Percentiles rank a stretch among this genome's conserved stretches.
Evolutionary conservation across 257 asterid genomes (phyloP).

Genomic region (Osmanthus fragrans): DNA sequence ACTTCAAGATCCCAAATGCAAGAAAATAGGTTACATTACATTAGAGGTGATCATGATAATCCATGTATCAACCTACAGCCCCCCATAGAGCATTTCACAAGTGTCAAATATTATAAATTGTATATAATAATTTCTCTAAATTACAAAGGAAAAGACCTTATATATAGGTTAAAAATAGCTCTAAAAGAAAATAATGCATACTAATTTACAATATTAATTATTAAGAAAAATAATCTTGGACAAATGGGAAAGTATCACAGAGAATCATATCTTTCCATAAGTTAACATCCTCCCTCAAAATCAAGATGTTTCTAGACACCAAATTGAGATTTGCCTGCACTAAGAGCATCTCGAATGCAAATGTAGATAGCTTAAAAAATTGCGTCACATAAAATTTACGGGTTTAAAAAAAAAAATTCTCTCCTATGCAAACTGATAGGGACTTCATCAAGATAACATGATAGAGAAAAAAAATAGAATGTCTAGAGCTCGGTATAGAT

Average conservation of each 20-base stretch:
- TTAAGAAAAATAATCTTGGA: neutral
- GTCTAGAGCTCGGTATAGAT: too few species aligned
- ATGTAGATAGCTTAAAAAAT: too few species aligned
- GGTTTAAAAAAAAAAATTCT: too few species aligned
- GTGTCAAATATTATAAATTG: neutral
- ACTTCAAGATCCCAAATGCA: slow-evolving; percentile 15
- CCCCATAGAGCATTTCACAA: neutral
- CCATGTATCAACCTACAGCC: neutral
- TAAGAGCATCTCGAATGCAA: too few species aligned
- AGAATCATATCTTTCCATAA: neutral
- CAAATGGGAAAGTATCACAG: neutral
- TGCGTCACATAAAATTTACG: too few species aligned
- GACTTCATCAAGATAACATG: too few species aligned
- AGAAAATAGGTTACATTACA: slow-evolving; percentile 2
- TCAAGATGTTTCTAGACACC: neutral
- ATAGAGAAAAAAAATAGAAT: too few species aligned
- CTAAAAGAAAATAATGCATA: neutral
- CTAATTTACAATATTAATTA: neutral
- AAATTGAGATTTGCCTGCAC: neutral
- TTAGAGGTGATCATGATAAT: neutral
- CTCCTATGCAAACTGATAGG: too few species aligned
- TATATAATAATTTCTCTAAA: neutral
- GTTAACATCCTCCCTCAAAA: neutral
- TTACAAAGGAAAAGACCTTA: neutral
- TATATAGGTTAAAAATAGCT: neutral